phyloP scores from a whole-genome alignment of 352 stramenopile genomes.

The Aphanomyces euteiches region DNA sequence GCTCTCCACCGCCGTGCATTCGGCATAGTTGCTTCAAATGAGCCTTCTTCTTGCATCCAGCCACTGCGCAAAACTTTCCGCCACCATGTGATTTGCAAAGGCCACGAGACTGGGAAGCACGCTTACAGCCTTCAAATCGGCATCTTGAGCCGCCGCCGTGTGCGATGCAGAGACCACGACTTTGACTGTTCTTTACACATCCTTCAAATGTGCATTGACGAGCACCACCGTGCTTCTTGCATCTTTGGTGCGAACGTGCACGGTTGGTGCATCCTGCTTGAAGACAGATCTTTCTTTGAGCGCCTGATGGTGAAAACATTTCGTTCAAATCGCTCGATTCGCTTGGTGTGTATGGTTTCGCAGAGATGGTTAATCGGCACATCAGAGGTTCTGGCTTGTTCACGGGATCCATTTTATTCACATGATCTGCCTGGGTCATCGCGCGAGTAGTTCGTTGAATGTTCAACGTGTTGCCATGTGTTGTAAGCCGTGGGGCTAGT shows the following conservation, averaged over 20 bases:
- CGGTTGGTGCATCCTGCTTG: constrained; percentile 63
- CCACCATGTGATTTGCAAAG: constrained; percentile 83
- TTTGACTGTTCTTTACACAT: constrained; percentile 86
- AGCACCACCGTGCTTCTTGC: constrained; percentile 86
- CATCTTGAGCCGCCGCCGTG: constrained; percentile 78
- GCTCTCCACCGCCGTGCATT: constrained; percentile 79
- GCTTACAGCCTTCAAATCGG: constrained; percentile 71
- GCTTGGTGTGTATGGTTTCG: constrained; percentile 14
- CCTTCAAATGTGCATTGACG: constrained; percentile 81
- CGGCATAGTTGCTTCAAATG: constrained; percentile 81
- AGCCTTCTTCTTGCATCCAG: constrained; percentile 82
- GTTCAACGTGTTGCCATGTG: constrained; percentile 10
- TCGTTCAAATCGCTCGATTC: neutral
- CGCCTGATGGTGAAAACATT: neutral
- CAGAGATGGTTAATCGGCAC: constrained; percentile 11
- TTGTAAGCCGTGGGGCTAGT: constrained; percentile 8
- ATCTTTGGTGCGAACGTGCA: constrained; percentile 80
- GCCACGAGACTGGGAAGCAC: constrained; percentile 79
- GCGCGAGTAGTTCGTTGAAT: neutral
- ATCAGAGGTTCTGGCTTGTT: constrained; percentile 3
- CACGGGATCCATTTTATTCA: neutral
- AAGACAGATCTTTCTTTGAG: constrained; percentile 15
- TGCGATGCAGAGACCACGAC: constrained; percentile 76
- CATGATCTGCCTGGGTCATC: neutral
- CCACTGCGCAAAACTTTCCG: constrained; percentile 74